Percentiles rank a stretch among this genome's conserved stretches.
phyloP scores from a whole-genome alignment of 108 stramenopile species.

The Fragilaria crotonensis region DNA sequence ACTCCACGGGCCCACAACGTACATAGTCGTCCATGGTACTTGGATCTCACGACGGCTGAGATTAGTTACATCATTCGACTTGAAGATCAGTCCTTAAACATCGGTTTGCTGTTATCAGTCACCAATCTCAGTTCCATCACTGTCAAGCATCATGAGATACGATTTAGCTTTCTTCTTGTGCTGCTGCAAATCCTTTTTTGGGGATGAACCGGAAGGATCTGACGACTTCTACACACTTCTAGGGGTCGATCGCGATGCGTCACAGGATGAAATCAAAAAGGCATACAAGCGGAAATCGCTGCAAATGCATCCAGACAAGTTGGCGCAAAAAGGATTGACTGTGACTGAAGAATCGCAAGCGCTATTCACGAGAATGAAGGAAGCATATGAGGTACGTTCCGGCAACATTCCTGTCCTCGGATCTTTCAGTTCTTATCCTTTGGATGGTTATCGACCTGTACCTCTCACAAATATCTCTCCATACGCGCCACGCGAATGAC shows the following conservation, averaged over 20 bases:
- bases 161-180: constrained; percentile 84
- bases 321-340: constrained; percentile 78
- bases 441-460: too few relatives aligned
- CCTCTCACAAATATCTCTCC: not conserved
- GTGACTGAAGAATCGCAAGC: constrained; percentile 74
- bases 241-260: constrained; percentile 51
- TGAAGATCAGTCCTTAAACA: too few relatives aligned
- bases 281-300: constrained; percentile 89
- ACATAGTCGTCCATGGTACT: too few relatives aligned
- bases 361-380: constrained; percentile 86
- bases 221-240: constrained; percentile 78
- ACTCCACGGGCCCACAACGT: too few relatives aligned
- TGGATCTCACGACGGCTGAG: too few relatives aligned
- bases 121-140: too few relatives aligned
- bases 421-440: too few relatives aligned
- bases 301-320: constrained; percentile 96
- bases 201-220: constrained; percentile 23
- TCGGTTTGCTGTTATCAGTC: too few relatives aligned
- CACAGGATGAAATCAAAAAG: constrained; percentile 81
- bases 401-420: too few relatives aligned
- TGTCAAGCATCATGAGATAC: constrained; percentile 67
- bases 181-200: constrained; percentile 85
- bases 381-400: constrained; percentile 74
- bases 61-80: too few relatives aligned
- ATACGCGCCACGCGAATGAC: not conserved